These are phyloP conservation scores for Dysphania ambrosioides DNA, from an alignment of 148 eudicot species.

Conservation along the genomic window DNA sequence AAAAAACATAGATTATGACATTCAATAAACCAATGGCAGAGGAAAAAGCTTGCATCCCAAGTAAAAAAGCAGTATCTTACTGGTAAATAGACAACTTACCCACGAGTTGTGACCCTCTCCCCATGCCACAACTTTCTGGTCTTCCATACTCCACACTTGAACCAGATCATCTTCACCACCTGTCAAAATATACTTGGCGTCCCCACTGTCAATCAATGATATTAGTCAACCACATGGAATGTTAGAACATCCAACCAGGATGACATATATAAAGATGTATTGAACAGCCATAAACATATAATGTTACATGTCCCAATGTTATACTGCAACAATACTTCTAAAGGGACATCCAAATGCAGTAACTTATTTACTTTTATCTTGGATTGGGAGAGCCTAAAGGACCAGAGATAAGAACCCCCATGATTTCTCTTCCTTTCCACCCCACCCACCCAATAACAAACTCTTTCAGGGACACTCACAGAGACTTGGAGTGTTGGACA, in stretches of 20 bases:
- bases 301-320: not conserved
- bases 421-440: not conserved
- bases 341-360: too few relatives aligned
- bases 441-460: not conserved
- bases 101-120: constrained; percentile 96
- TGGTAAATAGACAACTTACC: constrained; percentile 42
- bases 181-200: constrained; percentile 72
- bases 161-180: constrained; percentile 97
- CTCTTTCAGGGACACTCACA: not conserved
- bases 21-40: constrained; percentile 2
- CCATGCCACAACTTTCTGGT: constrained; percentile 85
- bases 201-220: constrained; percentile 47
- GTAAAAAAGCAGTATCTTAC: not conserved
- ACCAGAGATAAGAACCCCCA: not conserved
- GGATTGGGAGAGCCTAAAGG: too few relatives aligned
- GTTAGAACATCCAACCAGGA: constrained; percentile 7
- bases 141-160: constrained; percentile 98
- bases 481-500: not conserved
- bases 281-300: not conserved
- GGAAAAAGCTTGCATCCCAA: not conserved
- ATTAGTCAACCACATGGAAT: constrained; percentile 10
- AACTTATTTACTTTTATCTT: too few relatives aligned
- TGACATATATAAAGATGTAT: not conserved
- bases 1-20: not conserved
- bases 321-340: not conserved